These are phyloP conservation scores for Claviceps sp. DNA, from an alignment of 2,329 filamentous ascomycete species.

Conservation along the genomic window DNA sequence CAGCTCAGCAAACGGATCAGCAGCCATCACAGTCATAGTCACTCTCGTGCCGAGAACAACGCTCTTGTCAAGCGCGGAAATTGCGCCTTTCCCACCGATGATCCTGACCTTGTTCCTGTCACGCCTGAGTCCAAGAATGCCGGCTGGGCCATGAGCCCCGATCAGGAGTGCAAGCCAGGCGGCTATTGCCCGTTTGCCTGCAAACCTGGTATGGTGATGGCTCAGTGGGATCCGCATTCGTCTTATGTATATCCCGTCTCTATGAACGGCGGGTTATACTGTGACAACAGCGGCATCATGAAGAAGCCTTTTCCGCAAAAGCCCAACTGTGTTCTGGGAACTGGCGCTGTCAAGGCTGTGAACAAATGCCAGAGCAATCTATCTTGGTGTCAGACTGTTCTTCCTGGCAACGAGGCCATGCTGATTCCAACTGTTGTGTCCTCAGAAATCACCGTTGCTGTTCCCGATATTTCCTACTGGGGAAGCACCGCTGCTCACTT, in stretches of 20 bases:
- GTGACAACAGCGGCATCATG: slow-evolving; percentile 50
- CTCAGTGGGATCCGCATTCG: slow-evolving; percentile 63
- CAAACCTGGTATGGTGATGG: slow-evolving; percentile 60
- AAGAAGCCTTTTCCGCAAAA: slow-evolving; percentile 55
- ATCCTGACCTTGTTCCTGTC: slow-evolving; percentile 53
- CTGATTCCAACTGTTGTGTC: slow-evolving; percentile 61
- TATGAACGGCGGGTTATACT: slow-evolving; percentile 66
- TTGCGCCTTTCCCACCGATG: slow-evolving; percentile 50
- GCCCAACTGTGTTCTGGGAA: slow-evolving; percentile 58
- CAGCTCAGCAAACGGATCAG: slow-evolving; percentile 23
- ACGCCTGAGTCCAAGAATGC: slow-evolving; percentile 52
- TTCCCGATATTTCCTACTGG: slow-evolving; percentile 61
- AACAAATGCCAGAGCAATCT: slow-evolving; percentile 52
- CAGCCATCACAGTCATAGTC: slow-evolving; percentile 15
- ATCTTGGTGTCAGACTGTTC: slow-evolving; percentile 66
- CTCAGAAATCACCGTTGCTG: slow-evolving; percentile 46
- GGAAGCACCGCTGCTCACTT: slow-evolving; percentile 59
- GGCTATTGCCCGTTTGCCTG: slow-evolving; percentile 68
- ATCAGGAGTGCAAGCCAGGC: slow-evolving; percentile 53
- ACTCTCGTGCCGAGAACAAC: slow-evolving; percentile 10
- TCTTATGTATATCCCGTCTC: slow-evolving; percentile 56
- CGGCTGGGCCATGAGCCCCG: slow-evolving; percentile 70
- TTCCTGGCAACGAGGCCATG: slow-evolving; percentile 72
- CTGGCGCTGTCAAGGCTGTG: slow-evolving; percentile 48
- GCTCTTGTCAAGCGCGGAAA: slow-evolving; percentile 37